A percentile compares a stretch with the other conserved stretches of the same genome.
These are phyloP conservation scores for Rhodotorula babjevae DNA, from an alignment of 768 basidiomycete species.

Conservation along the genomic window DNA sequence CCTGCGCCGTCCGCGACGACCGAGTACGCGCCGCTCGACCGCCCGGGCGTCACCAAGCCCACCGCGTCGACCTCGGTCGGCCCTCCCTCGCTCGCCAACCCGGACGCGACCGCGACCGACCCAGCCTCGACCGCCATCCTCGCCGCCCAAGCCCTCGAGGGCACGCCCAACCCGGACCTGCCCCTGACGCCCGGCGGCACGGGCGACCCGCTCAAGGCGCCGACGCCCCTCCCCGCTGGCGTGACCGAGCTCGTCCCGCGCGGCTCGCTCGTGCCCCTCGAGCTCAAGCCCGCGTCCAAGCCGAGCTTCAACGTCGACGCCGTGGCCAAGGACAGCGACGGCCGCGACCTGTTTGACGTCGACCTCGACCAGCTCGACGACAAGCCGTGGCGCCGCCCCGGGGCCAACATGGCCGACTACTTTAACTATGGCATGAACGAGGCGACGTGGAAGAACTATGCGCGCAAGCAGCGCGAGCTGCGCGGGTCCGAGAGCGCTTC, in stretches of 20 bases:
- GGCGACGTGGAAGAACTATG: constrained; percentile 88
- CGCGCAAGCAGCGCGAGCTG: constrained; percentile 72
- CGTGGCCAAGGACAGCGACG: constrained; percentile 32
- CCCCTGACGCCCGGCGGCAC: constrained; percentile 17
- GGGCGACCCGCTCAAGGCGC: constrained; percentile 26
- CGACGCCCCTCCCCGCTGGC: background rate
- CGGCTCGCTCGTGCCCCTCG: constrained; percentile 39
- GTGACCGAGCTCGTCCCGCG: constrained; percentile 38
- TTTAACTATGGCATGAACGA: constrained; percentile 99
- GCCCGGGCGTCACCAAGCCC: constrained; percentile 24
- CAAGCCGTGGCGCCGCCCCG: constrained; percentile 72
- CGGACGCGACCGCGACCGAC: constrained; percentile 71
- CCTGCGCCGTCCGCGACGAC: constrained; percentile 36
- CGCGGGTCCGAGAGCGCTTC: constrained; percentile 75
- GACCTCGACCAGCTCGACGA: constrained; percentile 43
- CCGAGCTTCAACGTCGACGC: constrained; percentile 45
- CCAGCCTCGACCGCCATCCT: constrained; percentile 52
- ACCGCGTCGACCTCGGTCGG: constrained; percentile 44
- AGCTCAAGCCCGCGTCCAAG: constrained; percentile 36
- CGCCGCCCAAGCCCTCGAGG: constrained; percentile 33
- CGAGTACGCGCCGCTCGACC: constrained; percentile 42
- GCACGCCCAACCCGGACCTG: background rate
- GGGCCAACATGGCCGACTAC: constrained; percentile 91
- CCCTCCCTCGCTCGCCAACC: constrained; percentile 56
- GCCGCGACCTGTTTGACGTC: constrained; percentile 44